Conservation (phyloP, 805 yeast genomes). For the Ogataea polymorpha region DNA sequence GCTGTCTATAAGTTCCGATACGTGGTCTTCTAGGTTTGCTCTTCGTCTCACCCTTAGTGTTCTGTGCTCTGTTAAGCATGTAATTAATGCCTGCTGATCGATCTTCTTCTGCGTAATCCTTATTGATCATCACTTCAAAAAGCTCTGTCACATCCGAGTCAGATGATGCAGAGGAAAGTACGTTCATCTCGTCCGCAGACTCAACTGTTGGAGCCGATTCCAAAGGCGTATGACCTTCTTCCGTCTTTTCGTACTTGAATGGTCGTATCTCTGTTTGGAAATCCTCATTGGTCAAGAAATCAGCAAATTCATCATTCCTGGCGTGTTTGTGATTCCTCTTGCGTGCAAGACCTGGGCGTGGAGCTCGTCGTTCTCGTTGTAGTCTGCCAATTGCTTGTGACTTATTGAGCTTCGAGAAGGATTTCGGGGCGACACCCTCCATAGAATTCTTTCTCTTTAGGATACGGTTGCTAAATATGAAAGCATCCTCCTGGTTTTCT, state of each 20-base stretch:
- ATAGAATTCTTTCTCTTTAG: constrained; percentile 22
- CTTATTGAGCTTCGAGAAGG: constrained; percentile 19
- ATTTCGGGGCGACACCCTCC: constrained; percentile 28
- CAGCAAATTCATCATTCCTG: constrained; percentile 1
- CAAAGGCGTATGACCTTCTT: no score
- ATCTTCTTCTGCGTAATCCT: constrained; percentile 29
- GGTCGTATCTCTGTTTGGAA: constrained; percentile 1
- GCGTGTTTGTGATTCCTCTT: constrained; percentile 4
- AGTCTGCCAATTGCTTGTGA: background rate
- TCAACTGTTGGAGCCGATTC: background rate
- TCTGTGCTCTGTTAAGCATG: constrained; percentile 20
- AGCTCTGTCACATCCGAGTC: constrained; percentile 12
- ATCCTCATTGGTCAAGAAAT: constrained; percentile 17
- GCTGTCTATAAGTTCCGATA: background rate
- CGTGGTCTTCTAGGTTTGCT: background rate
- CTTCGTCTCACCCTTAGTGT: background rate
- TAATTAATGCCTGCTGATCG: constrained; percentile 25
- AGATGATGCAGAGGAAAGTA: constrained; percentile 14
- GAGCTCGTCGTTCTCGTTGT: background rate
- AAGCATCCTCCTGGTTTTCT: constrained; percentile 10
- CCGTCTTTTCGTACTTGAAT: background rate
- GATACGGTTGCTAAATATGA: constrained; percentile 21
- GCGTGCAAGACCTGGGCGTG: constrained; percentile 22
- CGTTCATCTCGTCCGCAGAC: background rate
- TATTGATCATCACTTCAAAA: constrained; percentile 1